A percentile compares a stretch with the other conserved stretches of the same genome.
Conservation (phyloP, 2,329 filamentous ascomycete species). For the Fonsecaea erecta region DNA sequence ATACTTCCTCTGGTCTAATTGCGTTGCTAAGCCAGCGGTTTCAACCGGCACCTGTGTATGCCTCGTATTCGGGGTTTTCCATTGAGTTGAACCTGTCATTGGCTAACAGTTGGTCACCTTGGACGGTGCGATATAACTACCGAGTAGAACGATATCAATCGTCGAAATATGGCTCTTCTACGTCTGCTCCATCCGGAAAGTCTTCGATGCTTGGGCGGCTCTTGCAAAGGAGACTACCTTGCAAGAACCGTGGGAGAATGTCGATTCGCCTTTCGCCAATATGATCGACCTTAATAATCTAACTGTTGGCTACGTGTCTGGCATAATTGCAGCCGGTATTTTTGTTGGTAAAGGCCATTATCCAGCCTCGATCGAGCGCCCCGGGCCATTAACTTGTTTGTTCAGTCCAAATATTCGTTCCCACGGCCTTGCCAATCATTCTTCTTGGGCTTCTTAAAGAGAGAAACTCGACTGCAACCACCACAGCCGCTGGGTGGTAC, state of each 20-base stretch:
- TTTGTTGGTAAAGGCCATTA: slow-evolving; percentile 38
- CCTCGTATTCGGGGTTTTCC: background rate
- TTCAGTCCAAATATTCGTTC: slow-evolving; percentile 43
- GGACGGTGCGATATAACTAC: background rate
- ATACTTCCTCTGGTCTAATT: background rate
- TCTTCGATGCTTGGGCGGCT: background rate
- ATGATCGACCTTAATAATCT: slow-evolving; percentile 22
- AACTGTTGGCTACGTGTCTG: slow-evolving; percentile 47
- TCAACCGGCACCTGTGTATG: background rate
- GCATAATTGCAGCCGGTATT: slow-evolving; percentile 47
- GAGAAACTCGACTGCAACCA: slow-evolving; percentile 45
- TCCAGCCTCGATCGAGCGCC: background rate
- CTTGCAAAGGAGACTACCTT: background rate
- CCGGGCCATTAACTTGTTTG: background rate
- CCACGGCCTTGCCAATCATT: slow-evolving; percentile 45
- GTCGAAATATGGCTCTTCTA: background rate
- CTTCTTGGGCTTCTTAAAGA: slow-evolving; percentile 45
- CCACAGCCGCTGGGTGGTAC: slow-evolving; percentile 1
- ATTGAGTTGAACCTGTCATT: background rate
- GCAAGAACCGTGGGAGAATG: background rate
- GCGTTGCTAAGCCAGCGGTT: background rate
- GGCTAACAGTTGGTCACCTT: background rate
- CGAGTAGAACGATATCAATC: background rate
- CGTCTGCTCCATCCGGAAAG: background rate
- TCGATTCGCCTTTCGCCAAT: background rate